Evolutionary conservation across 1,284 basidiomycete species (phyloP).

Genomic region (Sporisorium reilianum): DNA sequence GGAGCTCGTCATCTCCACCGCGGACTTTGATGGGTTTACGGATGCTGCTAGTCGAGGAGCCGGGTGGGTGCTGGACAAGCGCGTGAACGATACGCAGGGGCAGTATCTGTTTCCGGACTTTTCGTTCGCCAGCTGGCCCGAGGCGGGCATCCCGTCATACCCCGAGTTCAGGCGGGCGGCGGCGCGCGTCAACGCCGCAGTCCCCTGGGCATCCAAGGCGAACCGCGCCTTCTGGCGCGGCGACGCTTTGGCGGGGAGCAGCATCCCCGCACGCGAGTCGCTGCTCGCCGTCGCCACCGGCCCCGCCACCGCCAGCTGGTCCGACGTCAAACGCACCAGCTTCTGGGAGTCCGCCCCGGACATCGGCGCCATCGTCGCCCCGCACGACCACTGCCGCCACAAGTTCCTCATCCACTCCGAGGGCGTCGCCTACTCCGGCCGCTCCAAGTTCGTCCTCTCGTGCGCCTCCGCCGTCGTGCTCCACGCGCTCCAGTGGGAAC

Average conservation of each 20-base stretch:
- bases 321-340: constrained; percentile 51
- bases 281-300: constrained; percentile 32
- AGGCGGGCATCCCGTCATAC: constrained; percentile 51
- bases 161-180: constrained; percentile 38
- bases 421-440: constrained; percentile 57
- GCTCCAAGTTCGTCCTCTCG: constrained; percentile 47
- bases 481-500: constrained; percentile 52
- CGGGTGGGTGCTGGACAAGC: constrained; percentile 47
- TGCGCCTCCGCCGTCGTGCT: constrained; percentile 49
- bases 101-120: constrained; percentile 57
- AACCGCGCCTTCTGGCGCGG: constrained; percentile 43
- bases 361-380: constrained; percentile 34
- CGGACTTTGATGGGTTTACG: constrained; percentile 46
- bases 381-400: constrained; percentile 42
- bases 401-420: constrained; percentile 58
- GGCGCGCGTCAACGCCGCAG: constrained; percentile 23
- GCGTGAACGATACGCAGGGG: constrained; percentile 19
- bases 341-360: constrained; percentile 42
- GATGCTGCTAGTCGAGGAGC: constrained; percentile 26
- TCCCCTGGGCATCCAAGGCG: constrained; percentile 41
- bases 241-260: constrained; percentile 22
- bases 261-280: constrained; percentile 28
- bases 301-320: constrained; percentile 29
- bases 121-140: constrained; percentile 53
- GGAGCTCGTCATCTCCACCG: constrained; percentile 43